Conservation (phyloP, 2,329 filamentous ascomycete species). For the Pyrenophora tritici-repentis region DNA sequence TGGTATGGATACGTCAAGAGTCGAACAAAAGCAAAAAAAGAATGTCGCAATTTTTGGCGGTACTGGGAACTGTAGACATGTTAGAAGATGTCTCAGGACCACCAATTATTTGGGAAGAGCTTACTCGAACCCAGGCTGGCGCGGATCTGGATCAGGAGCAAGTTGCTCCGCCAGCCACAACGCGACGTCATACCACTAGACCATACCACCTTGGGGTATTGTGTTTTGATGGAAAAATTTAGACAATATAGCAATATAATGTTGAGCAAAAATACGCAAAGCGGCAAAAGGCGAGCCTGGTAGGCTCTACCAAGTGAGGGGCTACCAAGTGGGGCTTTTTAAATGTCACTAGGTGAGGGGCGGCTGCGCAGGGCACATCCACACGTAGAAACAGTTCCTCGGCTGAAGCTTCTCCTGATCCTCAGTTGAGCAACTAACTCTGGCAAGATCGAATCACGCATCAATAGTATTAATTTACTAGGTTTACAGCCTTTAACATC, state of each 20-base stretch:
- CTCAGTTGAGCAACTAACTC: too few species aligned
- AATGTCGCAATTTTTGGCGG: constrained; percentile 26
- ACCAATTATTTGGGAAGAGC: constrained; percentile 12
- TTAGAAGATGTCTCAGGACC: constrained; percentile 25
- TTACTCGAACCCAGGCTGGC: constrained; percentile 39
- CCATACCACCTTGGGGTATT: constrained; percentile 28
- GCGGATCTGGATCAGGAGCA: constrained; percentile 31
- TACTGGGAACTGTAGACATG: constrained; percentile 35
- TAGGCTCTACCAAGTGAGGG: too few species aligned
- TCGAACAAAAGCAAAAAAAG: constrained; percentile 14
- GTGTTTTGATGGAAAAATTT: constrained; percentile 11
- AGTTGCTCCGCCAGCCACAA: constrained; percentile 33
- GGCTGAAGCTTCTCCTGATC: too few species aligned
- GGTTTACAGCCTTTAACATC: too few species aligned
- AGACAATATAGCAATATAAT: background rate
- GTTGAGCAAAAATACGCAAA: background rate
- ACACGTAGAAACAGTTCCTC: too few species aligned
- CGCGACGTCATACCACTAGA: constrained; percentile 42
- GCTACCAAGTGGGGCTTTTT: too few species aligned
- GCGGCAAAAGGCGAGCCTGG: background rate
- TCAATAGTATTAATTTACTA: too few species aligned
- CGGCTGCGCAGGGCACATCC: too few species aligned
- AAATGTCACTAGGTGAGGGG: too few species aligned
- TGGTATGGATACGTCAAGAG: background rate
- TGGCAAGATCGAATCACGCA: too few species aligned